phyloP scores from a whole-genome alignment of 1,284 basidiomycete species.

The Schizopora paradoxa region DNA sequence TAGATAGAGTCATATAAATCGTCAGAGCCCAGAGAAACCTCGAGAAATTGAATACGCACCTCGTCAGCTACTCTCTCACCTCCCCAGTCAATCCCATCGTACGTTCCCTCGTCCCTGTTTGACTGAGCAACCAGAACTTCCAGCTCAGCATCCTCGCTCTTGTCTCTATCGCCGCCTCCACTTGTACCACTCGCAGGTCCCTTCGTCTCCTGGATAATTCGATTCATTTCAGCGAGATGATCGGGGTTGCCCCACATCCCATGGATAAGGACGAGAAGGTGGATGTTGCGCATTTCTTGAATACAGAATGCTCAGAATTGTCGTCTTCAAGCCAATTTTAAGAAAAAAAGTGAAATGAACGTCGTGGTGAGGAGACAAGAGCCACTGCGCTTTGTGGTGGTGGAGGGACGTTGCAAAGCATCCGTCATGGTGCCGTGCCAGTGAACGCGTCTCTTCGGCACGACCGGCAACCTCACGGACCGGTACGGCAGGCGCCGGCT shows the following conservation, averaged over 20 bases:
- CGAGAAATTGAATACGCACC: conserved; percentile 32
- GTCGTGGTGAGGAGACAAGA: too few relatives aligned
- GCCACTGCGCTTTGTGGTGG: too few relatives aligned
- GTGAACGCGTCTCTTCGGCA: too few relatives aligned
- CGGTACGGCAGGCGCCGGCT: too few relatives aligned
- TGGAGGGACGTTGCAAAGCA: too few relatives aligned
- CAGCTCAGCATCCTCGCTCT: conserved; percentile 30
- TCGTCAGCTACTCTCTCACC: conserved; percentile 62
- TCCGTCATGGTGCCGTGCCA: too few relatives aligned
- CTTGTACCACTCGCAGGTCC: conserved; percentile 16
- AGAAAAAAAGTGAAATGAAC: too few relatives aligned
- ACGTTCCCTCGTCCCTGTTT: conserved; percentile 49
- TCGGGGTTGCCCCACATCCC: conserved; percentile 80
- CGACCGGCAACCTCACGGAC: too few relatives aligned
- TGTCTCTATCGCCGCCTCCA: conserved; percentile 29
- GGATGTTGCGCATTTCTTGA: conserved; percentile 27
- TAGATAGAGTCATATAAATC: too few relatives aligned
- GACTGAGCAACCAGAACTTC: conserved; percentile 41
- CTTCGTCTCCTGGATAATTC: conserved; percentile 38
- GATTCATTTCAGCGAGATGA: conserved; percentile 43
- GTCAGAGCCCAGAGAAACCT: not conserved
- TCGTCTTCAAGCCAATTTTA: too few relatives aligned
- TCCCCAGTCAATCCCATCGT: conserved; percentile 64
- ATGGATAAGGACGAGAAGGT: conserved; percentile 70
- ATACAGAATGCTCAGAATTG: too few relatives aligned